These are phyloP conservation scores for Elongisporangium anandrum DNA, from an alignment of 352 stramenopile genomes.

Conservation along the genomic window DNA sequence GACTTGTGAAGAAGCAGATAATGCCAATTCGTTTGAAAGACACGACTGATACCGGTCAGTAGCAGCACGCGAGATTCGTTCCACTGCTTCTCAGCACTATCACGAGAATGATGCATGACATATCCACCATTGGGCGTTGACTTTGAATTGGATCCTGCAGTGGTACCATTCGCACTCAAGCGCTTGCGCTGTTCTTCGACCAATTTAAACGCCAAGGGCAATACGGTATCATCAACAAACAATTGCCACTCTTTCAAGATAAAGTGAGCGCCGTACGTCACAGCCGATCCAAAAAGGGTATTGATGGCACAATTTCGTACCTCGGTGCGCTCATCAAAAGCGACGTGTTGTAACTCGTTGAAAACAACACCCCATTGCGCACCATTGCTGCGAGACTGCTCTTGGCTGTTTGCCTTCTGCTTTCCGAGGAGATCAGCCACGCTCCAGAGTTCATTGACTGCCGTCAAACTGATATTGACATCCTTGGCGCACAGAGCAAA, in stretches of 20 bases:
- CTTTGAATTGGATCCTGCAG: constrained; percentile 3
- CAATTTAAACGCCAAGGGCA: constrained; percentile 81
- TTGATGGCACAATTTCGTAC: constrained; percentile 97
- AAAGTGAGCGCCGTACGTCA: constrained; percentile 93
- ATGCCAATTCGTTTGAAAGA: constrained; percentile 87
- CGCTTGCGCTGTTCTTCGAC: constrained; percentile 26
- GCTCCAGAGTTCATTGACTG: constrained; percentile 95
- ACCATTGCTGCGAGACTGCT: constrained; percentile 1
- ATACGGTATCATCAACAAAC: constrained; percentile 92
- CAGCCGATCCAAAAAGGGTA: constrained; percentile 95
- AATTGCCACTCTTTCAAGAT: constrained; percentile 89
- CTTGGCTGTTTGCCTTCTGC: constrained; percentile 20
- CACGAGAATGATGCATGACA: constrained; percentile 94
- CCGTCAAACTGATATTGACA: constrained; percentile 97
- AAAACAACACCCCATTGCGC: constrained; percentile 69
- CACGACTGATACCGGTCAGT: constrained; percentile 91
- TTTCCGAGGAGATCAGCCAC: constrained; percentile 87
- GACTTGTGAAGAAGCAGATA: constrained; percentile 48
- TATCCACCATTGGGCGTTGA: constrained; percentile 19
- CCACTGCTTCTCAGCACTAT: constrained; percentile 97
- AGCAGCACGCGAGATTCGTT: constrained; percentile 94
- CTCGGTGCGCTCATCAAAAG: constrained; percentile 90
- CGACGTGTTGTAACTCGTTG: constrained; percentile 80
- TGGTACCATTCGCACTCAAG: constrained; percentile 2
- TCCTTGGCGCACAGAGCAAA: constrained; percentile 94